Evolutionary conservation across 2,329 filamentous ascomycete genomes (phyloP).

Genomic region (Scedosporium aurantiacum): DNA sequence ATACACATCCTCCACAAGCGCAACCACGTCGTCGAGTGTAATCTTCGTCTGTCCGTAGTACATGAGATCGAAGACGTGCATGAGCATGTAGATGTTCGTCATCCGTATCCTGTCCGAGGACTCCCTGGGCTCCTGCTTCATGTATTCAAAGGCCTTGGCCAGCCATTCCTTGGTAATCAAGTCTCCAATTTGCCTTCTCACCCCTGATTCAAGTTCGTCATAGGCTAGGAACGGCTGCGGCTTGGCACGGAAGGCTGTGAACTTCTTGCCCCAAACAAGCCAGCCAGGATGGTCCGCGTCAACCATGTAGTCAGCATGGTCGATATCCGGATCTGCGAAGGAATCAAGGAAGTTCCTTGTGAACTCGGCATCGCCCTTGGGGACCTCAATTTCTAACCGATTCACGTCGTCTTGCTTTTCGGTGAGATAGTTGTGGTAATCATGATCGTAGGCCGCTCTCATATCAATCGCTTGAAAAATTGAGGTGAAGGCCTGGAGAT

Average conservation of each 20-base stretch:
- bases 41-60: conserved; percentile 66
- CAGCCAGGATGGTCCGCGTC: conserved; percentile 90
- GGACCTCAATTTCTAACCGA: conserved; percentile 62
- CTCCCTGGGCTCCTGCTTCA: conserved; percentile 94
- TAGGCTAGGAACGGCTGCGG: conserved; percentile 59
- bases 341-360: conserved; percentile 66
- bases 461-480: conserved; percentile 81
- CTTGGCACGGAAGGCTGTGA: conserved; percentile 67
- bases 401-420: conserved; percentile 71
- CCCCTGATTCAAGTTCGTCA: conserved; percentile 65
- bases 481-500: conserved; percentile 63
- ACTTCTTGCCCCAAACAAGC: conserved; percentile 87
- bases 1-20: conserved; percentile 65
- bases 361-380: conserved; percentile 64
- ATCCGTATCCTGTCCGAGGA: conserved; percentile 79
- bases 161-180: conserved; percentile 80
- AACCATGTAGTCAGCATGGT: conserved; percentile 70
- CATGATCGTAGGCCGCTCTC: conserved; percentile 73
- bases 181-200: conserved; percentile 68
- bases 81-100: conserved; percentile 74
- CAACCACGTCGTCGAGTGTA: conserved; percentile 79
- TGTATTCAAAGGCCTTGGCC: conserved; percentile 74
- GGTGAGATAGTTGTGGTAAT: conserved; percentile 75
- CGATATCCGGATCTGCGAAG: conserved; percentile 56
- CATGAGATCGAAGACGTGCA: conserved; percentile 84